Percentiles rank a stretch among this genome's conserved stretches.
Conservation (phyloP, 306 rosid species). For the Quercus ilex region DNA sequence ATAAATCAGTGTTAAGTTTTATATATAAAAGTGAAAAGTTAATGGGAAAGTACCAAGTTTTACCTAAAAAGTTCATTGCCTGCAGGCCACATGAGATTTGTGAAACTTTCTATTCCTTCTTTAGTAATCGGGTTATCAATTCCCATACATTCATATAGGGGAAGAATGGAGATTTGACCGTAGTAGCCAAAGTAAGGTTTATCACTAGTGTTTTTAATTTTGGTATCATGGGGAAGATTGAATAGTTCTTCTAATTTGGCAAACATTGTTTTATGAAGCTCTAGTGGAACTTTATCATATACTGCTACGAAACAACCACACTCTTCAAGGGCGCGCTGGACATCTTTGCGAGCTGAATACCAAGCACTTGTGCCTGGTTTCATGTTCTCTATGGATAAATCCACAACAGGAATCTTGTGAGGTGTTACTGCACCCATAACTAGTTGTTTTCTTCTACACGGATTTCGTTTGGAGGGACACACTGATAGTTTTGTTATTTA, state of each 20-base stretch:
- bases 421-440: conserved; percentile 19
- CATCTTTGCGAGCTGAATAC: conserved; percentile 20
- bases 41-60: background rate
- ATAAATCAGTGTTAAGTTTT: background rate
- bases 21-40: background rate
- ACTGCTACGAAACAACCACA: conserved; percentile 32
- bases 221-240: conserved; percentile 34
- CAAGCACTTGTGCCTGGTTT: conserved; percentile 27
- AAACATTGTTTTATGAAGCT: conserved; percentile 7
- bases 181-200: conserved; percentile 42
- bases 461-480: too few species aligned
- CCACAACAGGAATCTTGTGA: conserved; percentile 29
- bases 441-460: too few species aligned
- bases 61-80: conserved; percentile 42
- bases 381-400: conserved; percentile 20
- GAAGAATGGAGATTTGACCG: conserved; percentile 31
- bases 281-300: conserved; percentile 10
- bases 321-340: conserved; percentile 37
- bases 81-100: conserved; percentile 38
- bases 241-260: conserved; percentile 21
- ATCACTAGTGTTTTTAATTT: conserved; percentile 37
- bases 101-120: conserved; percentile 22
- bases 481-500: too few species aligned
- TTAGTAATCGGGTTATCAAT: conserved; percentile 33
- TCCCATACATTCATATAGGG: conserved; percentile 48